A percentile compares a stretch with the other conserved stretches of the same genome.
These are phyloP conservation scores for Heterobasidion annosum DNA, from an alignment of 1,284 basidiomycete genomes.

Conservation along the genomic window DNA sequence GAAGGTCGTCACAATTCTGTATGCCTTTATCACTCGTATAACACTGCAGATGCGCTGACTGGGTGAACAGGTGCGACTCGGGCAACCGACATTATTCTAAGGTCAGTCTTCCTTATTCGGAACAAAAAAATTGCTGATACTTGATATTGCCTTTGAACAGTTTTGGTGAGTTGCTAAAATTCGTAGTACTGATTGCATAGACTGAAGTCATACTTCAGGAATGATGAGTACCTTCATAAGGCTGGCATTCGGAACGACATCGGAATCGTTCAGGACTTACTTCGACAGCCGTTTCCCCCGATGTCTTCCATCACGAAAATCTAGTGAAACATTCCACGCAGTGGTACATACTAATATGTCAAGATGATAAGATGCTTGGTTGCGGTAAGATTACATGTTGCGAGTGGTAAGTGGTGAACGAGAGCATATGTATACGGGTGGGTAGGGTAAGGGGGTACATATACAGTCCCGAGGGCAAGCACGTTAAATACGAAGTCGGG, in stretches of 20 bases:
- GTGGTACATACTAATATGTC: constrained; percentile 4
- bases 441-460: background rate
- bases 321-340: background rate
- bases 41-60: constrained; percentile 1
- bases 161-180: constrained; percentile 30
- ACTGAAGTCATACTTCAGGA: constrained; percentile 39
- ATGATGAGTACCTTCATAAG: constrained; percentile 64
- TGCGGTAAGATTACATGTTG: constrained; percentile 2
- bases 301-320: constrained; percentile 15
- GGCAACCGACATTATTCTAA: constrained; percentile 85
- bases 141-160: constrained; percentile 14
- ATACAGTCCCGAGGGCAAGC: background rate
- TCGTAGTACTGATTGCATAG: background rate
- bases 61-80: constrained; percentile 62
- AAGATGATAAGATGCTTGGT: constrained; percentile 1
- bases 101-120: constrained; percentile 29
- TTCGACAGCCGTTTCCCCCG: constrained; percentile 20
- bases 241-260: constrained; percentile 53
- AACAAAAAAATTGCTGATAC: background rate
- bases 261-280: constrained; percentile 43
- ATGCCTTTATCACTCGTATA: constrained; percentile 18
- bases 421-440: background rate
- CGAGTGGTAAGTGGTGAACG: background rate
- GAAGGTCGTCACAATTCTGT: constrained; percentile 81
- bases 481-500: too few species aligned